These are phyloP conservation scores for Polytolypa hystricis DNA, from an alignment of 2,329 filamentous ascomycete species.

Conservation along the genomic window DNA sequence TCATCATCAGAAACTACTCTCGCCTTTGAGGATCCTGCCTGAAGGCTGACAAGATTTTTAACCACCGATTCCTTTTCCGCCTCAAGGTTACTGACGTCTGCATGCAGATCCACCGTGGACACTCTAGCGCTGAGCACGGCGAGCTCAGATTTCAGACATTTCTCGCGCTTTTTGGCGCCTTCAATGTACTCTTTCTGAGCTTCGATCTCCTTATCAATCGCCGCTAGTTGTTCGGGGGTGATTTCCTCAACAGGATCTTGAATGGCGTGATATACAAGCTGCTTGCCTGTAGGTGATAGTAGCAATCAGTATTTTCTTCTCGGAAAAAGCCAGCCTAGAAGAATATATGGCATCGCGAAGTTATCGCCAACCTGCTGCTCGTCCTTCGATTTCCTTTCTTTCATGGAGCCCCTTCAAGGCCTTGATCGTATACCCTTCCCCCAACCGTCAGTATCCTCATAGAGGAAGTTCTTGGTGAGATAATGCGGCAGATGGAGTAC, in stretches of 20 bases:
- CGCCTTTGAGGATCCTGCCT: conserved; percentile 25
- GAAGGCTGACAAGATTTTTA: conserved; percentile 31
- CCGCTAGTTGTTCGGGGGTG: conserved; percentile 38
- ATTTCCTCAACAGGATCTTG: conserved; percentile 41
- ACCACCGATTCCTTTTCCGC: conserved; percentile 33
- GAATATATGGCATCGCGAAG: too few relatives aligned
- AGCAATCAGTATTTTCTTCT: too few relatives aligned
- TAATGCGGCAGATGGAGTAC: conserved; percentile 22
- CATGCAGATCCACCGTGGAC: conserved; percentile 40
- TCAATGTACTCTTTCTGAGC: conserved; percentile 36
- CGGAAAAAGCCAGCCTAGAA: too few relatives aligned
- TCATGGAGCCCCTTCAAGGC: conserved; percentile 53
- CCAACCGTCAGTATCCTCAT: neutral
- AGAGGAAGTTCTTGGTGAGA: conserved; percentile 8
- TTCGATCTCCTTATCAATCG: conserved; percentile 39
- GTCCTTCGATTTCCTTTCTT: conserved; percentile 47
- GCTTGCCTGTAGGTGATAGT: conserved; percentile 41
- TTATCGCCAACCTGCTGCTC: conserved; percentile 40
- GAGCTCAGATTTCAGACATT: conserved; percentile 38
- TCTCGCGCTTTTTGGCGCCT: conserved; percentile 36
- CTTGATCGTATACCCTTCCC: conserved; percentile 46
- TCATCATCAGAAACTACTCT: conserved; percentile 38
- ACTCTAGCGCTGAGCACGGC: conserved; percentile 37
- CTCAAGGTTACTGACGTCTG: conserved; percentile 34
- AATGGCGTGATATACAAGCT: conserved; percentile 48